Evolutionary conservation across 1,284 basidiomycete genomes (phyloP).

Genomic region (Heliocybe sulcata): DNA sequence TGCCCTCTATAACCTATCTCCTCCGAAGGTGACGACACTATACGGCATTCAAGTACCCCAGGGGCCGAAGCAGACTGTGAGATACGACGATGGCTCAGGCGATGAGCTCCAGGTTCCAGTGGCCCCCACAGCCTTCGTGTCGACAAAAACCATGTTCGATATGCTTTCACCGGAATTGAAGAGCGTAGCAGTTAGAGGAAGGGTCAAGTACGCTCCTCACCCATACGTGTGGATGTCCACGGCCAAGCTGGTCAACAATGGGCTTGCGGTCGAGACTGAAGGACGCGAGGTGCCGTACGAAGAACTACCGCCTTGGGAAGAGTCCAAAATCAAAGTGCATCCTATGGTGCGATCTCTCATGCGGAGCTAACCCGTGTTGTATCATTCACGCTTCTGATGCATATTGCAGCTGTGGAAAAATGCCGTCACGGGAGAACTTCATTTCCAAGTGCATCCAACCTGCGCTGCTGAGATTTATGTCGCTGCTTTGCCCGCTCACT

Average conservation of each 20-base stretch:
- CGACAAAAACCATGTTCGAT: slow-evolving; percentile 82
- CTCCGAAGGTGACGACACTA: slow-evolving; percentile 87
- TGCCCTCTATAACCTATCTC: slow-evolving; percentile 80
- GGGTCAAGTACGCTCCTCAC: slow-evolving; percentile 67
- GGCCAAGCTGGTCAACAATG: slow-evolving; percentile 63
- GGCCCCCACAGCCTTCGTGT: slow-evolving; percentile 81
- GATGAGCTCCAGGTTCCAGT: slow-evolving; percentile 80
- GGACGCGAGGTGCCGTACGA: slow-evolving; percentile 58
- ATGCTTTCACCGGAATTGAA: slow-evolving; percentile 69
- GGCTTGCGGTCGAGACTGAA: slow-evolving; percentile 73
- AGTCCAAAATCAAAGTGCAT: slow-evolving; percentile 62
- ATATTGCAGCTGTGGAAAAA: slow-evolving; percentile 72
- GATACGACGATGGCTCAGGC: slow-evolving; percentile 87
- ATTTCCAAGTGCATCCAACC: slow-evolving; percentile 75
- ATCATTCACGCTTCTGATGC: no score
- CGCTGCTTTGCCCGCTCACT: slow-evolving; percentile 50
- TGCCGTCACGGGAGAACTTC: slow-evolving; percentile 67
- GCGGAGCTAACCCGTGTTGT: background rate
- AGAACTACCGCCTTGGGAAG: slow-evolving; percentile 70
- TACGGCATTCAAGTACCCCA: slow-evolving; percentile 73
- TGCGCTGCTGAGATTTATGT: slow-evolving; percentile 49
- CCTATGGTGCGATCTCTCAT: slow-evolving; percentile 45
- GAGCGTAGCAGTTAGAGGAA: slow-evolving; percentile 75
- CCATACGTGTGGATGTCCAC: slow-evolving; percentile 85
- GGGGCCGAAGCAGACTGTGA: slow-evolving; percentile 58